Conservation (phyloP, 371 early-diverging fungal genomes). For the Mucor irregularis region DNA sequence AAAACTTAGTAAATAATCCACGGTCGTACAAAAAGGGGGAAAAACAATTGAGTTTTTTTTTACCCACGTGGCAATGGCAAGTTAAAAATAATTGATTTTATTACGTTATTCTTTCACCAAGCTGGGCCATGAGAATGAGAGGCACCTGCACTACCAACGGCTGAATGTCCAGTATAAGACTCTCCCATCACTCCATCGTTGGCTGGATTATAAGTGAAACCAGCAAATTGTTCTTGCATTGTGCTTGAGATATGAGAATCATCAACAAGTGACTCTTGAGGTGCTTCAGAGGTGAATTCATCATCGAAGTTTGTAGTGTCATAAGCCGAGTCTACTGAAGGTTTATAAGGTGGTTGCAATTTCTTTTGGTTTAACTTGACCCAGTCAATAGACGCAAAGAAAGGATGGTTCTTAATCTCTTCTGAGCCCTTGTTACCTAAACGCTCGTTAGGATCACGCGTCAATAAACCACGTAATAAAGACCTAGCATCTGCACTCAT, state of each 20-base stretch:
- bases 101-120: slow-evolving; percentile 13
- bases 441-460: slow-evolving; percentile 84
- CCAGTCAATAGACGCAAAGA: slow-evolving; percentile 94
- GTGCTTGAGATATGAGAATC: slow-evolving; percentile 84
- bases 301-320: slow-evolving; percentile 88
- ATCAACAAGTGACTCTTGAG: slow-evolving; percentile 84
- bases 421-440: slow-evolving; percentile 87
- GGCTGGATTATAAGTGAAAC: slow-evolving; percentile 68
- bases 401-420: slow-evolving; percentile 91
- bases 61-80: slow-evolving; percentile 20
- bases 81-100: not conserved
- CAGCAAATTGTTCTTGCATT: slow-evolving; percentile 93
- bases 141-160: slow-evolving; percentile 19
- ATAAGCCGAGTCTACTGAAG: slow-evolving; percentile 76
- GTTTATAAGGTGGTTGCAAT: slow-evolving; percentile 92
- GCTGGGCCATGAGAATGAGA: slow-evolving; percentile 15
- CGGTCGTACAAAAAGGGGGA: not conserved
- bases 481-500: slow-evolving; percentile 74
- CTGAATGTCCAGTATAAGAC: slow-evolving; percentile 29
- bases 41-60: not conserved
- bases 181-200: slow-evolving; percentile 49
- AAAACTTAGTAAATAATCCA: no score
- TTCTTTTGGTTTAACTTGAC: slow-evolving; percentile 81
- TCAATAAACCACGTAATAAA: slow-evolving; percentile 76
- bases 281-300: slow-evolving; percentile 81